Conservation (phyloP, 2,329 filamentous ascomycete species). For the Ceratocystis cacaofunesta region DNA sequence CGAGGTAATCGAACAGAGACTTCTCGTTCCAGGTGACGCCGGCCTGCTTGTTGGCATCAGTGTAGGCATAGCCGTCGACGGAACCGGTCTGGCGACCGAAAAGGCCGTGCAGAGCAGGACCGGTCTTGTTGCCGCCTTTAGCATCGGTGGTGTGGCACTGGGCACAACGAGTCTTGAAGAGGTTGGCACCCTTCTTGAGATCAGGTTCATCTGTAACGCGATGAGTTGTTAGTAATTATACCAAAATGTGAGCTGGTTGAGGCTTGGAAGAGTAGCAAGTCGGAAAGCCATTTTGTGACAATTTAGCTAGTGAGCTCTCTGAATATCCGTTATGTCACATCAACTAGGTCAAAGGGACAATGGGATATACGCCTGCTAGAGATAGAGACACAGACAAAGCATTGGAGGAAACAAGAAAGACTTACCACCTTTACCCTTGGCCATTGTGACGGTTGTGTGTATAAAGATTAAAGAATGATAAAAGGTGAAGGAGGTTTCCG, state of each 20-base stretch:
- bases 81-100: constrained; percentile 91
- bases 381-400: background rate
- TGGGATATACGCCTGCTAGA: too few species aligned
- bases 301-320: too few species aligned
- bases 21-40: constrained; percentile 76
- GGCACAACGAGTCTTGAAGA: constrained; percentile 98
- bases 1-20: constrained; percentile 91
- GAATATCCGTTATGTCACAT: too few species aligned
- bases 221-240: background rate
- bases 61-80: constrained; percentile 90
- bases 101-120: constrained; percentile 89
- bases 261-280: background rate
- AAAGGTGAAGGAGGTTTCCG: constrained; percentile 1
- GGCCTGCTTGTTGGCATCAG: constrained; percentile 98
- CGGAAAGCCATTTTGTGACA: background rate
- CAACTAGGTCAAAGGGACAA: too few species aligned
- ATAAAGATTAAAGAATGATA: constrained; percentile 9
- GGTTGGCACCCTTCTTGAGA: constrained; percentile 87
- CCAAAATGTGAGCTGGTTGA: background rate
- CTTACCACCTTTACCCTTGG: constrained; percentile 17
- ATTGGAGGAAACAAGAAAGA: background rate
- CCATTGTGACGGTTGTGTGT: constrained; percentile 13
- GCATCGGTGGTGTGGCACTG: constrained; percentile 96
- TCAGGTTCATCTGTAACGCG: constrained; percentile 46
- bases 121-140: constrained; percentile 92